Evolutionary conservation across 2,329 filamentous ascomycete genomes (phyloP), one percentile per base, ranked within the genome.

Genomic region (Trichoderma oligosporum): DNA sequence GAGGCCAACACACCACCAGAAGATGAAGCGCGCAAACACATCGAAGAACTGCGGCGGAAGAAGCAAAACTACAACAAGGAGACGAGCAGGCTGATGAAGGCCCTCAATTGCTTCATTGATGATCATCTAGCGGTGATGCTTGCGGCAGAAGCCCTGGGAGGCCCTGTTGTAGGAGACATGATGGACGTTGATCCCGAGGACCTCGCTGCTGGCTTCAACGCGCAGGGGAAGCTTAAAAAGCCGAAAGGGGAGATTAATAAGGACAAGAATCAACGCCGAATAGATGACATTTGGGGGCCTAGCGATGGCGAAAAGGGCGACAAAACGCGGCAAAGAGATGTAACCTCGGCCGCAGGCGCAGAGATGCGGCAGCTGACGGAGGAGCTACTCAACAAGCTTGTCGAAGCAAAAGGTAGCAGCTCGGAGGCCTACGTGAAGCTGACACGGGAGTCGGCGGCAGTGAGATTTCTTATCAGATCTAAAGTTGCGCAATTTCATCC

Each of bases 91-190:
- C 74, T 94, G 14, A 81, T 88, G 56, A 80, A 79, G 57, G 78
- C 82, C 0, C 78, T 95, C 56, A 82, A 86, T 61, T 75, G 74
- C 14, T 95, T 95, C 66, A 85, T 93, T 57, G 82, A 89, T 60
- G 75, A 83, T 41, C 80, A 83, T 38, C 78, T 96, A 1, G 87
- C 88, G 1, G 73, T 82, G 3, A 88, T 93, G 83, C 77, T 96
- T 41, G 90, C 89, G 6, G 88, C 89, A 1, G 91, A 95, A 73
- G 88, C 91, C 66, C 78, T 92, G 1, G 91, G 91, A 7, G 90
- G 91, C 0, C 90, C 91, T 0, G 86, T 91, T 9, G 89, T 92
- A 1, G 89, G 91, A 3, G 87, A 90, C 62, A 77, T 86, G 64
- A 78, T 87, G 66, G 83, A 88, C 69, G 66, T 88, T 20, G 73